A percentile compares a stretch with the other conserved stretches of the same genome.
These are phyloP conservation scores for Globisporangium acanthophoron DNA, from an alignment of 352 stramenopile species.

Conservation along the genomic window DNA sequence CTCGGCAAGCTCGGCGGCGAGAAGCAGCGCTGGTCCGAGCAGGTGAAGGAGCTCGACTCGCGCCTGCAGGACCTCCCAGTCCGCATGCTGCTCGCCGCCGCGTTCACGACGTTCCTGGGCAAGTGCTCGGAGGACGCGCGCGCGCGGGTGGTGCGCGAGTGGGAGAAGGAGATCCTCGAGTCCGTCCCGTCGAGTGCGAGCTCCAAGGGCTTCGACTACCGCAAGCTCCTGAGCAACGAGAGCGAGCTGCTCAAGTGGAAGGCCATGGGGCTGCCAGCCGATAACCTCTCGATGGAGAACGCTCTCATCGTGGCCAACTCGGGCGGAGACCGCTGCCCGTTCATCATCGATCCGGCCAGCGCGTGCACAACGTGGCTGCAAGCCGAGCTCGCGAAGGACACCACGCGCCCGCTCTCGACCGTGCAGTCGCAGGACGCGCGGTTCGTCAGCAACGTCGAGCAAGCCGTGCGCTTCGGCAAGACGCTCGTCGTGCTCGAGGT, in stretches of 20 bases:
- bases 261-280: constrained; percentile 84
- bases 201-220: constrained; percentile 67
- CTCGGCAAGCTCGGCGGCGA: constrained; percentile 90
- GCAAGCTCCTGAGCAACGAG: constrained; percentile 88
- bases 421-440: constrained; percentile 81
- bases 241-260: constrained; percentile 94
- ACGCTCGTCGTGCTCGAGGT: constrained; percentile 92
- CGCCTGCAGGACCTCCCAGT: constrained; percentile 82
- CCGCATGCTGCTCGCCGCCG: constrained; percentile 88
- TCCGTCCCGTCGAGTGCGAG: constrained; percentile 13
- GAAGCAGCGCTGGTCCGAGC: constrained; percentile 87
- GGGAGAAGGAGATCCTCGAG: constrained; percentile 69
- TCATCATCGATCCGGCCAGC: constrained; percentile 93
- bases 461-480: constrained; percentile 95
- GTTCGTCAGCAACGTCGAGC: constrained; percentile 91
- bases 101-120: constrained; percentile 93
- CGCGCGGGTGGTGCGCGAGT: constrained; percentile 63
- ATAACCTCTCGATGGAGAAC: constrained; percentile 94
- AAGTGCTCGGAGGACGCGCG: constrained; percentile 89
- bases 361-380: constrained; percentile 88
- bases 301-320: constrained; percentile 86
- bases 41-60: constrained; percentile 81
- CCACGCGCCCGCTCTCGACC: constrained; percentile 80
- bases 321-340: constrained; percentile 78
- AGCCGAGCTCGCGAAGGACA: constrained; percentile 82